Conservation (phyloP, 2,329 filamentous ascomycete genomes). For the Amauroascus verrucosus region DNA sequence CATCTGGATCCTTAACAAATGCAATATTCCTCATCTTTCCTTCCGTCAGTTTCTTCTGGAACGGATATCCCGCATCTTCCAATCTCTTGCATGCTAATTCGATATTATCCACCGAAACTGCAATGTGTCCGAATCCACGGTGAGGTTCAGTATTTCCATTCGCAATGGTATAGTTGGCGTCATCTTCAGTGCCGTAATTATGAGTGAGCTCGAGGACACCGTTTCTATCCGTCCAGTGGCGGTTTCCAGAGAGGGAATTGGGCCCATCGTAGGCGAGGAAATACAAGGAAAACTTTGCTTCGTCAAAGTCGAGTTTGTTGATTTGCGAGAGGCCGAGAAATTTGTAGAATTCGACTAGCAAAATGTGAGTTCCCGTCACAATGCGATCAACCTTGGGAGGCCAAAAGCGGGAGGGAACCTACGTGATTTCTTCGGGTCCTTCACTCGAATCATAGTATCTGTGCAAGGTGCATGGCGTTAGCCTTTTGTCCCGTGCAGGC, state of each 20-base stretch:
- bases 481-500: slow-evolving; percentile 12
- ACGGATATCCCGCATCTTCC: slow-evolving; percentile 80
- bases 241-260: slow-evolving; percentile 60
- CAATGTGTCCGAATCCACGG: slow-evolving; percentile 76
- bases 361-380: too few relatives aligned
- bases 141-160: slow-evolving; percentile 88
- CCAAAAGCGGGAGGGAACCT: background rate
- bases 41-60: slow-evolving; percentile 89
- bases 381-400: too few relatives aligned
- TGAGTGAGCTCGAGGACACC: slow-evolving; percentile 79
- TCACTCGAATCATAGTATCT: slow-evolving; percentile 71
- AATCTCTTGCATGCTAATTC: slow-evolving; percentile 82
- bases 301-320: slow-evolving; percentile 69
- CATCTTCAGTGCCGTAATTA: slow-evolving; percentile 80
- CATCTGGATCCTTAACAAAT: slow-evolving; percentile 80
- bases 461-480: slow-evolving; percentile 14
- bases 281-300: slow-evolving; percentile 89
- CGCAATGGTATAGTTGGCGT: slow-evolving; percentile 66
- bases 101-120: slow-evolving; percentile 71
- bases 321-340: slow-evolving; percentile 79
- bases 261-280: slow-evolving; percentile 83
- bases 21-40: slow-evolving; percentile 82
- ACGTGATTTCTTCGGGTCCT: slow-evolving; percentile 72
- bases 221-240: slow-evolving; percentile 70
- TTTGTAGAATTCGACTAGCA: slow-evolving; percentile 81